phyloP scores from a whole-genome alignment of 805 yeast genomes.

The Cyberlindnera mississippiensis region DNA sequence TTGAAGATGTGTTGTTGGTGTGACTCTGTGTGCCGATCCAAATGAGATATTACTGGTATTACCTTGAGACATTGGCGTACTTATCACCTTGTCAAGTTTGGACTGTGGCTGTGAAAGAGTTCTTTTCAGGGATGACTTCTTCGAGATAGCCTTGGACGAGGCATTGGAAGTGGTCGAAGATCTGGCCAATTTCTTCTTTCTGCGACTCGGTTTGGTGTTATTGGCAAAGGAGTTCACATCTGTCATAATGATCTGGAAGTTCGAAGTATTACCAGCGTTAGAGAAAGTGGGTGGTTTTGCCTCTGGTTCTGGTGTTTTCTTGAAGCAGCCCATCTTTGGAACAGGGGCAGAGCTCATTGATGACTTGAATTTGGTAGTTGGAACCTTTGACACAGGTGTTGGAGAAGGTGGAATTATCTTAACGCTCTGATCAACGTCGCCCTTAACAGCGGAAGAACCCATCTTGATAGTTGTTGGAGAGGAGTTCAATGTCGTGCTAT shows the following conservation, averaged over 20 bases:
- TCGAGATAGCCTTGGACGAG: constrained; percentile 12
- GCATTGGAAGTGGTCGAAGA: constrained; percentile 19
- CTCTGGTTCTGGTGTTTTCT: constrained; percentile 16
- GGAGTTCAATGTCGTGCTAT: constrained; percentile 20
- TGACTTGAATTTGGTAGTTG: constrained; percentile 1
- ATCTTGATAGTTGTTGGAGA: constrained; percentile 29
- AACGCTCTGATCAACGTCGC: constrained; percentile 10
- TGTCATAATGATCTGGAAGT: constrained; percentile 34
- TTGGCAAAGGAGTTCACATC: constrained; percentile 30
- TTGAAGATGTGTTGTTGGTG: neutral
- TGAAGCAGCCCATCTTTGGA: constrained; percentile 29
- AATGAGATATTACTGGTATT: neutral
- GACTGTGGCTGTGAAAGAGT: constrained; percentile 25
- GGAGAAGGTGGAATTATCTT: constrained; percentile 24
- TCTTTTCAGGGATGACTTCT: constrained; percentile 24
- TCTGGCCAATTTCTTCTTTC: constrained; percentile 22
- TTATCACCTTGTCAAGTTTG: constrained; percentile 8
- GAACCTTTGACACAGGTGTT: constrained; percentile 22
- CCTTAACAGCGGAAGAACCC: constrained; percentile 27
- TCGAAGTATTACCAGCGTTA: constrained; percentile 9
- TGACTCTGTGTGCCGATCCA: neutral
- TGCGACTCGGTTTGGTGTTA: constrained; percentile 12
- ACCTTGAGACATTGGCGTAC: neutral
- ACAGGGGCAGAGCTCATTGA: constrained; percentile 5
- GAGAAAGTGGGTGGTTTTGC: neutral